Evolutionary conservation across 1,139 yeast genomes (phyloP), one percentile per base, ranked within the genome.

Genomic region (Nakaseomyces glabratus): DNA sequence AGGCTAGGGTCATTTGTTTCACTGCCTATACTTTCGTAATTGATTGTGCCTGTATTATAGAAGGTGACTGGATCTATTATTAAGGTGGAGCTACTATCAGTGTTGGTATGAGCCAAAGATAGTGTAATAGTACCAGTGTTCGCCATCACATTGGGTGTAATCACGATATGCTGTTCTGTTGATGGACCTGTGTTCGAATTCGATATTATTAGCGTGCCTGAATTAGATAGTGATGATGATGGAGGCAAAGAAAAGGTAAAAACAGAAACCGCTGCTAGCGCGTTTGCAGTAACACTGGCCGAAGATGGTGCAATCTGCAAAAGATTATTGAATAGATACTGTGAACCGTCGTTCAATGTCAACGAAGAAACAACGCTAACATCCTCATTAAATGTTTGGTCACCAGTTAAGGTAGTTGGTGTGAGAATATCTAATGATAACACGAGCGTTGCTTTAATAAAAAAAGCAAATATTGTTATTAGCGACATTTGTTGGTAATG

Each of bases 381-480:
- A 22, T 22, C 11, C 11, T 22, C 24, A 22, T 22, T 22, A n/a
- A 22, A 22, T 6, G 24, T 22, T 22, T 22, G 24, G 12, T 8
- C 9, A 22, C 24, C 24, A 9, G 24, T 22, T 22, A 22, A n/a
- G 5, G 24, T 22, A 6, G 24, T 22, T 9, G 24, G 24, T 9
- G 6, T 22, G 11, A 9, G 8, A 6, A 22, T 11, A 22, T 22
- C 24, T 10, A 22, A n/a, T 10, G 24, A 10, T 22, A 9, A 5
- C n/a, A n/a, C n/a, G n/a, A n/a, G n/a, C n/a, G n/a, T n/a, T n/a
- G n/a, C n/a, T n/a, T n/a, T n/a, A n/a, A n/a, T n/a, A n/a, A n/a
- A n/a, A n/a, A n/a, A n/a, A n/a, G n/a, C n/a, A n/a, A n/a, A n/a
- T n/a, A n/a, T n/a, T n/a, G n/a, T n/a, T n/a, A n/a, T n/a, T n/a